Evolutionary conservation across 2,329 filamentous ascomycete species (phyloP), one percentile per base, ranked within the genome.

Genomic region (Aspergillus bombycis): DNA sequence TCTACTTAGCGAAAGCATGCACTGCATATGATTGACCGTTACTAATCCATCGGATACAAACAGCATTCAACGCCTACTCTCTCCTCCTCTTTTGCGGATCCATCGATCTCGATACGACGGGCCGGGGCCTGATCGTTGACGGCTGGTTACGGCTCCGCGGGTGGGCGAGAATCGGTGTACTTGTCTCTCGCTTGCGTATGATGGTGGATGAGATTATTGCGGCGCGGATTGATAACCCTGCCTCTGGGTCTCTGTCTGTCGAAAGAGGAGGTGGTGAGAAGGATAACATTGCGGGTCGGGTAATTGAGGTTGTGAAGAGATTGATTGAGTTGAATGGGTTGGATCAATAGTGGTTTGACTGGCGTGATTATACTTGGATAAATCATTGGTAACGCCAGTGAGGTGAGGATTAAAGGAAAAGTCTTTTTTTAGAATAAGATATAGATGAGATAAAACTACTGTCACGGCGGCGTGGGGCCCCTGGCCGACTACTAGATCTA

Each of bases 151-250:
- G 86, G 41, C 81, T 99, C 36, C 86, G 93, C 28, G 95, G 95
- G 0, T 99, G 95, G 95, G 94, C 95, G 1, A 87, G 95, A 54
- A 95, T 99, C 67, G 95, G 94, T 34, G 94, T 98, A 14, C 78
- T 99, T 69, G 90, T 97, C 3, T 91, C 90, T 53, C 84, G 94
- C 66, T 79, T 99, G 68, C 85, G 95, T 66, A 88, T 89, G 62
- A 91, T 98, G 89, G 84, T 99, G 60, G 95, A 99, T 80, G 88
- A 90, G 68, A 84, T 96, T 65, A 86, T 99, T 72, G 91, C 91
- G 62, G 84, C 86, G 68, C 93, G 93, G 78, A 88, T 97, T 56
- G 92, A 94, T 75, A 88, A 91, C 66, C 92, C 92, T 0, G 84
- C 83, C 14, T 75, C 86, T 62, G 86, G 88, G 53, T 74, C 89